phyloP scores from a whole-genome alignment of 2,329 filamentous ascomycete species.

The Cladosporium phlei region DNA sequence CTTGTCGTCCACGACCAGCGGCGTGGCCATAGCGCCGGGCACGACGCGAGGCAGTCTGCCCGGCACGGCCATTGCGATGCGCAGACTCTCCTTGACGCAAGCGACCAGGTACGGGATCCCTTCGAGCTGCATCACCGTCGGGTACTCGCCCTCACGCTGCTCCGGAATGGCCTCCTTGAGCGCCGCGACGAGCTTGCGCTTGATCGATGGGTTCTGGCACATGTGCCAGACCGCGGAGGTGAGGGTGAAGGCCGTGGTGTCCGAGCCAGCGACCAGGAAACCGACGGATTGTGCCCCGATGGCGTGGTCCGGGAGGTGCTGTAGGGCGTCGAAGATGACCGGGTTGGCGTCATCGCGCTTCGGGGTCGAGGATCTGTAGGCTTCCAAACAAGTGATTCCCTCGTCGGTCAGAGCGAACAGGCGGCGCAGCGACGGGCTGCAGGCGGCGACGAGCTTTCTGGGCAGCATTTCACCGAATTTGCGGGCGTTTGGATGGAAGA shows the following conservation, averaged over 20 bases:
- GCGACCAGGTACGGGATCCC: constrained; percentile 81
- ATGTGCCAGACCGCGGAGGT: constrained; percentile 2
- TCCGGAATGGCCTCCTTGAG: neutral
- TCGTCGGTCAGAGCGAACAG: neutral
- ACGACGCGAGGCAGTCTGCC: constrained; percentile 14
- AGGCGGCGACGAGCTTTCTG: too few species aligned
- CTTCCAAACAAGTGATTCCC: neutral
- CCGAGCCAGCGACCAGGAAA: neutral
- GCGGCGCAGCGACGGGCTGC: too few species aligned
- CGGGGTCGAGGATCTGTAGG: neutral
- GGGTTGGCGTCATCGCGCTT: neutral
- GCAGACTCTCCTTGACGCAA: constrained; percentile 13
- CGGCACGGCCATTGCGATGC: constrained; percentile 2
- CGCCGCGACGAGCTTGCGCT: neutral
- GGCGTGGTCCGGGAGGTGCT: neutral
- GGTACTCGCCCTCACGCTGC: neutral
- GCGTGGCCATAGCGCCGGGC: neutral
- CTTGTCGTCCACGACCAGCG: constrained; percentile 2
- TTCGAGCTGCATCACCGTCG: constrained; percentile 85
- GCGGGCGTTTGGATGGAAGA: too few species aligned
- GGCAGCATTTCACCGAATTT: too few species aligned
- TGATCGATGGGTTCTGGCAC: neutral
- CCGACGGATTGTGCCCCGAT: neutral
- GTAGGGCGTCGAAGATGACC: neutral
- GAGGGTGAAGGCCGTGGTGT: constrained; percentile 3